phyloP scores from a whole-genome alignment of 2,329 filamentous ascomycete species.

The Myrmaecium sp. region DNA sequence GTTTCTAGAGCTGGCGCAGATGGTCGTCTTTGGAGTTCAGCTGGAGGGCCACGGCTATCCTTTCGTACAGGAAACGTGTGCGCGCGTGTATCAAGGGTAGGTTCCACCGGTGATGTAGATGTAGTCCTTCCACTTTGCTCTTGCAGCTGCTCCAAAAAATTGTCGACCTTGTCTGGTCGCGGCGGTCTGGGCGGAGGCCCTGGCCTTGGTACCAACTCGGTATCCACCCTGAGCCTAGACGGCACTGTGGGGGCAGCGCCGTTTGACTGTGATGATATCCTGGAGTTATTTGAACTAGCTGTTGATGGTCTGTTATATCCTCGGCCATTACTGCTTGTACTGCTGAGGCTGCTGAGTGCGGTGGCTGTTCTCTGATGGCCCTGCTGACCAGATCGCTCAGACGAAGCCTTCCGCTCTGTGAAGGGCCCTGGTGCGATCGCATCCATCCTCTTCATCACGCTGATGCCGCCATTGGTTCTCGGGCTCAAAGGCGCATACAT shows the following conservation, averaged over 20 bases:
- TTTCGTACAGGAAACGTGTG: conserved; percentile 10
- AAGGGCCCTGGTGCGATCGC: conserved; percentile 51
- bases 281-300: conserved; percentile 13
- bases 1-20: conserved; percentile 11
- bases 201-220: conserved; percentile 7
- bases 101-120: no score
- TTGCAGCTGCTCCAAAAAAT: conserved; percentile 19
- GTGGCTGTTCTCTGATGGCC: conserved; percentile 41
- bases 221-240: conserved; percentile 7
- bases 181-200: conserved; percentile 8
- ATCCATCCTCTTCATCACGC: conserved; percentile 45
- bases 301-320: conserved; percentile 8
- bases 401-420: conserved; percentile 34
- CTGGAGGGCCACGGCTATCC: conserved; percentile 10
- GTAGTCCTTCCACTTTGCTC: conserved; percentile 11
- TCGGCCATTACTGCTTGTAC: background rate
- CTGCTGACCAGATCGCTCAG: no score
- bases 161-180: conserved; percentile 12
- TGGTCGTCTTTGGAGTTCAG: conserved; percentile 8
- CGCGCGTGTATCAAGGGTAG: conserved; percentile 9
- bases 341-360: conserved; percentile 16
- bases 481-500: conserved; percentile 34
- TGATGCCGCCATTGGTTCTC: conserved; percentile 21
- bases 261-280: conserved; percentile 15
- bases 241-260: conserved; percentile 10